phyloP scores from a whole-genome alignment of 257 asterid species.

The Solanum gracilifrons region DNA sequence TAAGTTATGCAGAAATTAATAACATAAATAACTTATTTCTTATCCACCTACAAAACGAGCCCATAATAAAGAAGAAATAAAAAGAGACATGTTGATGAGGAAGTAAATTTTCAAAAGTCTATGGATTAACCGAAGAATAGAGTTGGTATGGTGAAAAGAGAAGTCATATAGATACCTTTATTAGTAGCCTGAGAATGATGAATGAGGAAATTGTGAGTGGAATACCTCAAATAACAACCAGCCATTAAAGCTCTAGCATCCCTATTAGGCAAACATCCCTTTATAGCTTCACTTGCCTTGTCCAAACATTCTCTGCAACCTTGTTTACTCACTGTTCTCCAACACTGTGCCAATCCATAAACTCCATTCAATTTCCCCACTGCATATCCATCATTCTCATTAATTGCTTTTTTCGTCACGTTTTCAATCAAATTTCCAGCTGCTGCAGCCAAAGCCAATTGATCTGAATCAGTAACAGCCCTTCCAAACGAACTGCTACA shows the following conservation, averaged over 20 bases:
- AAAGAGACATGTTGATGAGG: not conserved
- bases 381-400: constrained; percentile 25
- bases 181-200: constrained; percentile 12
- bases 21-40: not conserved
- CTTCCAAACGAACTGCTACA: constrained; percentile 32
- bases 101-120: not conserved
- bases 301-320: constrained; percentile 70
- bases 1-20: not conserved
- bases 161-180: not conserved
- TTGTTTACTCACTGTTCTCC: constrained; percentile 49
- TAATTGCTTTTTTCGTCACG: constrained; percentile 31
- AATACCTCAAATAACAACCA: constrained; percentile 77
- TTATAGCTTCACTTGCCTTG: constrained; percentile 41
- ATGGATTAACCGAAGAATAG: not conserved
- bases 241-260: constrained; percentile 78
- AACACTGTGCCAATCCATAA: constrained; percentile 80
- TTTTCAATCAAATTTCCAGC: constrained; percentile 37
- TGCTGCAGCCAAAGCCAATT: constrained; percentile 7
- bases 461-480: not conserved
- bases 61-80: not conserved
- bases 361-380: constrained; percentile 37
- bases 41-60: not conserved
- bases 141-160: not conserved
- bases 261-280: constrained; percentile 43
- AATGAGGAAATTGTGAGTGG: constrained; percentile 45